A percentile compares a stretch with the other conserved stretches of the same genome.
Evolutionary conservation across 2,329 filamentous ascomycete genomes (phyloP).

Genomic region (Fusarium globosum): DNA sequence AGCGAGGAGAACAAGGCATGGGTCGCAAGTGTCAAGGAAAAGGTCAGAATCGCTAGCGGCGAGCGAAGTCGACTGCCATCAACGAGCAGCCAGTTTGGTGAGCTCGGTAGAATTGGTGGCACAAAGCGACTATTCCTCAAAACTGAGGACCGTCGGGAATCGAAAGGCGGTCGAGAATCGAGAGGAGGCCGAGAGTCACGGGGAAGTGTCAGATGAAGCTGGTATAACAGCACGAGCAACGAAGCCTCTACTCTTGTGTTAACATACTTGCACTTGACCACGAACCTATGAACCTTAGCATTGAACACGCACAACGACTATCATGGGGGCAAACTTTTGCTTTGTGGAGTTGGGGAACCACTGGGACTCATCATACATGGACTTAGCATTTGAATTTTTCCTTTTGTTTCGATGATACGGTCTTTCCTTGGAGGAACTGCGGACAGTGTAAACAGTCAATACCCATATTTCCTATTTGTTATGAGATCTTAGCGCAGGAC

Average conservation of each 20-base stretch:
- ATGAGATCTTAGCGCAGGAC: conserved; percentile 7
- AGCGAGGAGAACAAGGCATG: conserved; percentile 80
- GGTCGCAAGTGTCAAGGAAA: conserved; percentile 86
- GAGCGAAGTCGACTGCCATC: conserved; percentile 56
- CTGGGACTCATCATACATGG: conserved; percentile 37
- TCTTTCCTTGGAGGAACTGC: conserved; percentile 41
- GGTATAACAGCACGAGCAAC: conserved; percentile 9
- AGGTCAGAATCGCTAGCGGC: conserved; percentile 77
- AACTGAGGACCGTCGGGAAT: conserved; percentile 44
- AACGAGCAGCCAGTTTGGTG: conserved; percentile 64
- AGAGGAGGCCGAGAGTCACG: conserved; percentile 32
- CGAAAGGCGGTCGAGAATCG: conserved; percentile 26
- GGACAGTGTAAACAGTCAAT: conserved; percentile 46
- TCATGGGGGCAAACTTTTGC: conserved; percentile 35
- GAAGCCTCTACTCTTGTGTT: conserved; percentile 17
- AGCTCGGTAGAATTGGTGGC: conserved; percentile 76
- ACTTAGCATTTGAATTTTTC: conserved; percentile 37
- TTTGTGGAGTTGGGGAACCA: conserved; percentile 43
- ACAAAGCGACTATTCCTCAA: conserved; percentile 76
- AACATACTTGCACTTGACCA: conserved; percentile 15
- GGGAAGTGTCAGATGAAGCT: conserved; percentile 34
- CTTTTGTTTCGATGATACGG: conserved; percentile 32
- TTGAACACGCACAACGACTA: conserved; percentile 36
- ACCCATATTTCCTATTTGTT: conserved; percentile 46
- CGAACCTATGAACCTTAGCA: conserved; percentile 27